Conservation (phyloP, 225 moss, liverwort and hornwort species). For the Physcomitrellopsis africana region DNA sequence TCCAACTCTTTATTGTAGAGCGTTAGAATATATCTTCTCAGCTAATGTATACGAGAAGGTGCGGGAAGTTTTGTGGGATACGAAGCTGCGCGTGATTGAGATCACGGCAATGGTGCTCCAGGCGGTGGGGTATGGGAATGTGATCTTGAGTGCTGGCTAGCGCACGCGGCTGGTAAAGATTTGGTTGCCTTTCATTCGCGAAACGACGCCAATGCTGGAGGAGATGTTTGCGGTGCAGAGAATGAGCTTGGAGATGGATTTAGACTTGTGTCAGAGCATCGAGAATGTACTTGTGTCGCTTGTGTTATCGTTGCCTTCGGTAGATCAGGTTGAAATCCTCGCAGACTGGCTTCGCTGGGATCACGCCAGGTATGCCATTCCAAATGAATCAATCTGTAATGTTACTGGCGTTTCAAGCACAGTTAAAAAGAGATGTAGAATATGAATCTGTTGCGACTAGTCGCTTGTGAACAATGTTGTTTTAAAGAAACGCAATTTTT, state of each 20-base stretch:
- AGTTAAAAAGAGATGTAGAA: too few relatives aligned
- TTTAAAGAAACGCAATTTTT: too few relatives aligned
- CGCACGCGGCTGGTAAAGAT: conserved; percentile 68
- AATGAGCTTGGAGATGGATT: conserved; percentile 61
- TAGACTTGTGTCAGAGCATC: conserved; percentile 70
- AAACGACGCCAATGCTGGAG: conserved; percentile 69
- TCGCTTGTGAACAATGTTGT: too few relatives aligned
- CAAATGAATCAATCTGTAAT: too few relatives aligned
- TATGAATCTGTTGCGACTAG: too few relatives aligned
- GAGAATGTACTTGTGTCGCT: conserved; percentile 78
- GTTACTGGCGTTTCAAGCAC: too few relatives aligned
- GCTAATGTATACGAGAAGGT: too few relatives aligned
- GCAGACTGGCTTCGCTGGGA: conserved; percentile 87
- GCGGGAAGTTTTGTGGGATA: conserved; percentile 63
- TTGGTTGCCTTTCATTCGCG: conserved; percentile 80
- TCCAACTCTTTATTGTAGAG: too few relatives aligned
- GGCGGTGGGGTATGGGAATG: conserved; percentile 80
- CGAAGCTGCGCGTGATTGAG: conserved; percentile 80
- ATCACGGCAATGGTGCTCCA: conserved; percentile 75
- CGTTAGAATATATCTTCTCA: too few relatives aligned
- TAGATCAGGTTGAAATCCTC: conserved; percentile 79
- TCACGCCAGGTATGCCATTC: conserved; percentile 48
- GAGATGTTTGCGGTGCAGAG: conserved; percentile 57
- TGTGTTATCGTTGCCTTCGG: conserved; percentile 75
- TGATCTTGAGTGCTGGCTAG: conserved; percentile 64